Evolutionary conservation across 768 basidiomycete genomes (phyloP).

Genomic region (Albatrellus ellisii): DNA sequence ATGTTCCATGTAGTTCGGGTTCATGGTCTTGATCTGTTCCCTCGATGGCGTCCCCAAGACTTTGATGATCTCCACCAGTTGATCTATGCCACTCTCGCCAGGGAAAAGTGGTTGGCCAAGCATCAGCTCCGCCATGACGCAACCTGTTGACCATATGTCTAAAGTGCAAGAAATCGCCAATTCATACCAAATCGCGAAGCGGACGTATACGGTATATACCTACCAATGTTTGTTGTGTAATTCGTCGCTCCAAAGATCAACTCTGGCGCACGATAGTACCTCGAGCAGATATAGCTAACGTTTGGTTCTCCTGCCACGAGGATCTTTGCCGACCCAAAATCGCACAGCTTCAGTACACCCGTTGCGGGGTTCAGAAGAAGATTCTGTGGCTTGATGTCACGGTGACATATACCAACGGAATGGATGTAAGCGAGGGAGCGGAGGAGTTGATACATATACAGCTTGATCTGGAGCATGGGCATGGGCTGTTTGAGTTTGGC

Average conservation of each 20-base stretch:
- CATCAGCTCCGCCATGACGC: constrained; percentile 99
- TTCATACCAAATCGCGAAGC: background rate
- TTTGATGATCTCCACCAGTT: constrained; percentile 99
- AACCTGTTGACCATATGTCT: constrained; percentile 99
- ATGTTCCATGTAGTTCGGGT: constrained; percentile 99
- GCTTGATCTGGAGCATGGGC: constrained; percentile 99
- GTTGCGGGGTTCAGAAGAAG: constrained; percentile 93
- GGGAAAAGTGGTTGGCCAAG: constrained; percentile 98
- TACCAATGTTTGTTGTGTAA: constrained; percentile 98
- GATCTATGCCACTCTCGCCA: constrained; percentile 97
- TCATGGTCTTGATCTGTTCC: constrained; percentile 99
- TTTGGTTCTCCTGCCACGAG: constrained; percentile 96
- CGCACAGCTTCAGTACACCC: constrained; percentile 94
- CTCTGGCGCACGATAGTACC: constrained; percentile 98
- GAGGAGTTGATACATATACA: constrained; percentile 99
- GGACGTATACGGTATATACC: constrained; percentile 17
- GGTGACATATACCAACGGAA: constrained; percentile 98
- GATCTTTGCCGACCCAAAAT: constrained; percentile 99
- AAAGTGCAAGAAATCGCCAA: constrained; percentile 3
- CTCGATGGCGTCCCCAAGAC: constrained; percentile 96
- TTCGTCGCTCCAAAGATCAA: constrained; percentile 99
- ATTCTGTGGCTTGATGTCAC: constrained; percentile 99
- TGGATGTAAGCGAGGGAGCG: constrained; percentile 99
- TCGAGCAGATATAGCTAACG: constrained; percentile 98
- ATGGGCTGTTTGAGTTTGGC: constrained; percentile 99